These are phyloP conservation scores for Coccinonectria pachysandricola DNA, from an alignment of 2,329 filamentous ascomycete genomes.

Conservation along the genomic window DNA sequence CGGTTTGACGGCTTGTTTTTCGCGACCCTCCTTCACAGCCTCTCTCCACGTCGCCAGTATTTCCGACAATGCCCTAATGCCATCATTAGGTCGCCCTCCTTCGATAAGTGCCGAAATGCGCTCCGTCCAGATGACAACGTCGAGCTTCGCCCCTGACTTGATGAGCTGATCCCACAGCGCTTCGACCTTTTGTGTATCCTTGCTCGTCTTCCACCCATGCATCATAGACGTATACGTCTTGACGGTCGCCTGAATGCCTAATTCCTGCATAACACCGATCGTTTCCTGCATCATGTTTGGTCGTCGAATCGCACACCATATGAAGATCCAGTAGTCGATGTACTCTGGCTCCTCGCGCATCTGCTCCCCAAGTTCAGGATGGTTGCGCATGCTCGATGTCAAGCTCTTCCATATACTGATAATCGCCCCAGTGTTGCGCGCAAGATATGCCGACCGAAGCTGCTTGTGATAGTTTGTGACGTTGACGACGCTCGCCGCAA, in stretches of 20 bases:
- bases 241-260: conserved; percentile 47
- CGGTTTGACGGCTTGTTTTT: conserved; percentile 39
- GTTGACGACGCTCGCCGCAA: conserved; percentile 2
- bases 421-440: conserved; percentile 20
- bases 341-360: conserved; percentile 25
- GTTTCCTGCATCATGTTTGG: conserved; percentile 22
- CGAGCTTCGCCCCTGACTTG: conserved; percentile 46
- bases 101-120: conserved; percentile 57
- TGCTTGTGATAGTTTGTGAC: conserved; percentile 19
- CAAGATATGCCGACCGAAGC: conserved; percentile 19
- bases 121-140: conserved; percentile 58
- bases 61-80: conserved; percentile 53
- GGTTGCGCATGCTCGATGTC: conserved; percentile 13
- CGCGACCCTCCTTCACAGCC: conserved; percentile 20
- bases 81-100: conserved; percentile 40
- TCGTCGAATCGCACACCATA: conserved; percentile 27
- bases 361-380: conserved; percentile 15
- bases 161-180: conserved; percentile 58
- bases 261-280: conserved; percentile 31
- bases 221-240: conserved; percentile 66
- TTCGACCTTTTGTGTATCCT: conserved; percentile 50
- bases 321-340: conserved; percentile 30
- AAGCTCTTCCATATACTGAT: conserved; percentile 26
- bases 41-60: conserved; percentile 52
- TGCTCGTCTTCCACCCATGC: conserved; percentile 52